Conservation (phyloP, 192 early-diverging fungal species). For the Chytriomyces sp. region DNA sequence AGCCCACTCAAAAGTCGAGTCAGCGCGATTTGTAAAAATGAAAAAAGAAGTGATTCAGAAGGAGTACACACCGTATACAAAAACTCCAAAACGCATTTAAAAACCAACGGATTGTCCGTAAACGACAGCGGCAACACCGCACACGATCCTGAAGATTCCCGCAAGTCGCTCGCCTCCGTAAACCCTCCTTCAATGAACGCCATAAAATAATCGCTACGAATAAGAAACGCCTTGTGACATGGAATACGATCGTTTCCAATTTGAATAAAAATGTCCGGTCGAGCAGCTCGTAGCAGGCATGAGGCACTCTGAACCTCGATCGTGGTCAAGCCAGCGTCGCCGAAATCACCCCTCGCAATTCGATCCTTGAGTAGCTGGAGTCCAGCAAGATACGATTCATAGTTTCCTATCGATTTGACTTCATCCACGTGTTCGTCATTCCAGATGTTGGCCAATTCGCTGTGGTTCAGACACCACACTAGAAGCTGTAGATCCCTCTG, state of each 20-base stretch:
- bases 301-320: background rate
- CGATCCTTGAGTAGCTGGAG: background rate
- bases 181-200: constrained; percentile 48
- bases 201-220: constrained; percentile 54
- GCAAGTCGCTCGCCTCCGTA: constrained; percentile 34
- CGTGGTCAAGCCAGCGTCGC: background rate
- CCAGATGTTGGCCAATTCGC: background rate
- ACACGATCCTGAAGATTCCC: background rate
- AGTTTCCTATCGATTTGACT: background rate
- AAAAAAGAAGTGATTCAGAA: no score
- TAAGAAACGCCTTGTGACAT: constrained; percentile 52
- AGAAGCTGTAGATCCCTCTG: constrained; percentile 39
- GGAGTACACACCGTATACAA: constrained; percentile 62
- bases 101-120: constrained; percentile 28
- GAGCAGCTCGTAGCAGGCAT: constrained; percentile 16
- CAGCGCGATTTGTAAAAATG: background rate
- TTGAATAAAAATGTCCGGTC: constrained; percentile 48
- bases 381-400: background rate
- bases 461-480: constrained; percentile 27
- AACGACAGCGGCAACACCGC: constrained; percentile 3
- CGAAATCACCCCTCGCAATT: background rate
- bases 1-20: no score
- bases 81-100: constrained; percentile 49
- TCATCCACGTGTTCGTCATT: background rate
- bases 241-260: constrained; percentile 42